A percentile compares a stretch with the other conserved stretches of the same genome.
Conservation (phyloP, 768 basidiomycete species). For the Leccinum uliginosum region DNA sequence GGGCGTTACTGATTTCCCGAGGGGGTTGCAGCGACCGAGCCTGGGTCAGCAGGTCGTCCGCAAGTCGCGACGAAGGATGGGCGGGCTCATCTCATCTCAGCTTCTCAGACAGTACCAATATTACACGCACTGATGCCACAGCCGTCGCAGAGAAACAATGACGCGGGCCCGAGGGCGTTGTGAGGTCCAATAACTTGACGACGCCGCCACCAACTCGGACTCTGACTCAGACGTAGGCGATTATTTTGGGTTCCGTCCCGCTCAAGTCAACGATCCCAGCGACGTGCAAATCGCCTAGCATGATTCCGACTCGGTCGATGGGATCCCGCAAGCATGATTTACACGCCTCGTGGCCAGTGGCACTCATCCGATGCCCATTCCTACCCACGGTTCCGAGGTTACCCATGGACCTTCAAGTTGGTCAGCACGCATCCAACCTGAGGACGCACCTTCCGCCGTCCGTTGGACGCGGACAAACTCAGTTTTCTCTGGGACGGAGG, state of each 20-base stretch:
- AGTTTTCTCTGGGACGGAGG: too few relatives aligned
- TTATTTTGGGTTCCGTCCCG: slow-evolving; percentile 48
- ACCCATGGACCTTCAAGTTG: too few relatives aligned
- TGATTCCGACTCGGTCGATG: too few relatives aligned
- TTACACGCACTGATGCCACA: slow-evolving; percentile 52
- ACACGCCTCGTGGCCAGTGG: too few relatives aligned
- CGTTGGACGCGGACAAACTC: too few relatives aligned
- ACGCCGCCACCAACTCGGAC: slow-evolving; percentile 10
- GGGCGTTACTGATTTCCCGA: slow-evolving; percentile 41
- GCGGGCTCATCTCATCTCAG: slow-evolving; percentile 33
- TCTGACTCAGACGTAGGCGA: slow-evolving; percentile 23
- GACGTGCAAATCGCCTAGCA: slow-evolving; percentile 67
- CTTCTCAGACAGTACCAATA: slow-evolving; percentile 51
- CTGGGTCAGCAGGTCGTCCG: slow-evolving; percentile 26
- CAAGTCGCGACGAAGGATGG: slow-evolving; percentile 34
- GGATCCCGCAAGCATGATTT: too few relatives aligned
- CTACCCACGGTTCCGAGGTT: too few relatives aligned
- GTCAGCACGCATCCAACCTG: too few relatives aligned
- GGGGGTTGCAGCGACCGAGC: slow-evolving; percentile 41
- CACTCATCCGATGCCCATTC: too few relatives aligned
- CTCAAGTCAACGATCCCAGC: slow-evolving; percentile 81
- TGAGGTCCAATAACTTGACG: background rate
- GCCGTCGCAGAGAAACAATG: slow-evolving; percentile 44
- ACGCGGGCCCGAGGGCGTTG: slow-evolving; percentile 25
- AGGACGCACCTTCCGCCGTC: too few relatives aligned